Percentiles rank a stretch among this genome's conserved stretches.
phyloP scores from a whole-genome alignment of 169 alveolate genomes.

The Plasmodium relictum region DNA sequence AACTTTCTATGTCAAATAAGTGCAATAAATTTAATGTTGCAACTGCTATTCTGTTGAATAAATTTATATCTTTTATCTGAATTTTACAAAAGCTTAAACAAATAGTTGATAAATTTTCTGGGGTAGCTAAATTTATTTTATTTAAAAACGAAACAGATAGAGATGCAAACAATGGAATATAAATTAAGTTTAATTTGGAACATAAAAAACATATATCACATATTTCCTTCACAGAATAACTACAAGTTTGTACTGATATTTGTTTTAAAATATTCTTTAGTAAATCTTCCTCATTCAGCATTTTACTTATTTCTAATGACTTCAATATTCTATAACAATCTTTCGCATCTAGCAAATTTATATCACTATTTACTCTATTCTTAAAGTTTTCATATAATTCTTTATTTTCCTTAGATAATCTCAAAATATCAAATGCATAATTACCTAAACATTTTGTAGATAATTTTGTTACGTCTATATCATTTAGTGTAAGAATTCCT shows the following conservation, averaged over 20 bases:
- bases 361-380: slow-evolving; percentile 16
- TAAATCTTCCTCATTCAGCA: slow-evolving; percentile 44
- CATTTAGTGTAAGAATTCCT: slow-evolving; percentile 31
- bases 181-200: slow-evolving; percentile 43
- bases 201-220: slow-evolving; percentile 74
- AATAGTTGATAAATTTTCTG: slow-evolving; percentile 45
- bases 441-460: slow-evolving; percentile 59
- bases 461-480: slow-evolving; percentile 35
- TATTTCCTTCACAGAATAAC: slow-evolving; percentile 70
- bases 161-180: slow-evolving; percentile 72
- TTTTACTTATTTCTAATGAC: slow-evolving; percentile 66
- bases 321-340: slow-evolving; percentile 72
- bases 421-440: slow-evolving; percentile 58
- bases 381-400: slow-evolving; percentile 47
- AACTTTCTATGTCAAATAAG: slow-evolving; percentile 57
- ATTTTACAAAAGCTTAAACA: slow-evolving; percentile 72
- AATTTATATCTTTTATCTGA: slow-evolving; percentile 65
- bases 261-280: slow-evolving; percentile 25
- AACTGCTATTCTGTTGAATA: slow-evolving; percentile 56
- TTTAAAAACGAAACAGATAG: slow-evolving; percentile 63
- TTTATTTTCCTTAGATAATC: slow-evolving; percentile 43
- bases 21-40: slow-evolving; percentile 58
- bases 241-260: slow-evolving; percentile 49
- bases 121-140: slow-evolving; percentile 67
- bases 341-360: slow-evolving; percentile 56